Evolutionary conservation across 768 basidiomycete genomes (phyloP).

Genomic region (Pleurotus ostreatus): DNA sequence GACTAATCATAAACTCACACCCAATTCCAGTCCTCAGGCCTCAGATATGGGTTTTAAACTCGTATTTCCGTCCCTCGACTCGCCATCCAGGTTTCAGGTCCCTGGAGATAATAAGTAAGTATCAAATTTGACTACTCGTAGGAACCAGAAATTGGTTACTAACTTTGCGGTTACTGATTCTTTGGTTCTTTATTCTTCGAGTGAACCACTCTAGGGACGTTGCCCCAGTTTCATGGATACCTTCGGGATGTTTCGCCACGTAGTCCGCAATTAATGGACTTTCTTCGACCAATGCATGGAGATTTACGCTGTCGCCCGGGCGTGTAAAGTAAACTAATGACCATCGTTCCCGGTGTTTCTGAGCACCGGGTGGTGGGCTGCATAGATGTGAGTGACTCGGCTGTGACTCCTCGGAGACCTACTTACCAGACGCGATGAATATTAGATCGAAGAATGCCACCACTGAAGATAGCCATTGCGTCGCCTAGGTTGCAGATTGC

Average conservation of each 20-base stretch:
- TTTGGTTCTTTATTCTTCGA: constrained; percentile 18
- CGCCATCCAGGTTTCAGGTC: constrained; percentile 15
- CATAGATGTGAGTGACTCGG: constrained; percentile 3
- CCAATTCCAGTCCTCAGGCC: no score
- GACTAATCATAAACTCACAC: no score
- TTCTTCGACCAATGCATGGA: constrained; percentile 34
- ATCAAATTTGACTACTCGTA: not conserved
- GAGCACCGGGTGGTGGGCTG: constrained; percentile 42
- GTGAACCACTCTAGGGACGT: constrained; percentile 19
- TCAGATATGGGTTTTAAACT: not conserved
- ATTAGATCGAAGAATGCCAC: constrained; percentile 47
- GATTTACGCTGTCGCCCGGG: constrained; percentile 33
- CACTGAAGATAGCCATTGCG: constrained; percentile 45
- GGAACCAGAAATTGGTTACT: not conserved
- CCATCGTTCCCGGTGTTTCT: constrained; percentile 37
- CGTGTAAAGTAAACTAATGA: constrained; percentile 51
- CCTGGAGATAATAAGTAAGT: not conserved
- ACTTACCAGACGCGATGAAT: constrained; percentile 45
- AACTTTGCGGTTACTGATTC: constrained; percentile 17
- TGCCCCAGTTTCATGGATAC: constrained; percentile 6
- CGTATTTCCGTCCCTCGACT: constrained; percentile 16
- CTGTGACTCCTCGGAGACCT: constrained; percentile 10
- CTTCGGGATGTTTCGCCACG: constrained; percentile 24
- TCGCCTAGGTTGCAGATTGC: constrained; percentile 48
- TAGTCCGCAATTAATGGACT: constrained; percentile 35